Evolutionary conservation across 202 grass and related monocot species (phyloP).

Genomic region (Schoenoplectus triqueter): DNA sequence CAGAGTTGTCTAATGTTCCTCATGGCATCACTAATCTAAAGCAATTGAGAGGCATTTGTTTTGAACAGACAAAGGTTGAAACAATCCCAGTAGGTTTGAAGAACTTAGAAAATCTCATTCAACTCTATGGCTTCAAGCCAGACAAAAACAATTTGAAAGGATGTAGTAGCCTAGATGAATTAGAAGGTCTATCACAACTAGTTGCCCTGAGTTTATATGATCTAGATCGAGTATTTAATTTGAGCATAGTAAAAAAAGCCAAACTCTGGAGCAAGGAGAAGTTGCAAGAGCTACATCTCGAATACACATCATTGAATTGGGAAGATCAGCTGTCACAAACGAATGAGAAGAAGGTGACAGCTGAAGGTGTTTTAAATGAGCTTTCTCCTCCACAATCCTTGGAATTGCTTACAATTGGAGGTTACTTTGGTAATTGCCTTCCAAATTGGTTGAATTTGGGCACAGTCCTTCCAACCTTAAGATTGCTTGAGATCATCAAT

Average conservation of each 20-base stretch:
- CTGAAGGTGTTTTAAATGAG: slow-evolving; percentile 14
- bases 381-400: slow-evolving; percentile 14
- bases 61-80: background rate
- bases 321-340: background rate
- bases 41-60: background rate
- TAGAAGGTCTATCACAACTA: background rate
- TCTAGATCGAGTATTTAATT: slow-evolving; percentile 1
- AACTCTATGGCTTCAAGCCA: too few relatives aligned
- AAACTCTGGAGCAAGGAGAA: slow-evolving; percentile 6
- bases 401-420: slow-evolving; percentile 33
- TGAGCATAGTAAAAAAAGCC: background rate
- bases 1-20: slow-evolving; percentile 32
- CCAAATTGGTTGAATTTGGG: slow-evolving; percentile 36
- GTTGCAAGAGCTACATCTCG: background rate
- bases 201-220: accelerated
- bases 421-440: slow-evolving; percentile 25
- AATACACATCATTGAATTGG: background rate
- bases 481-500: slow-evolving; percentile 23
- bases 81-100: background rate
- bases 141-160: too few relatives aligned
- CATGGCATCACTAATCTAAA: background rate
- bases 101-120: background rate
- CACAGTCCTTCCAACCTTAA: background rate
- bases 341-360: background rate
- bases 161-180: too few relatives aligned